Evolutionary conservation across 2,329 filamentous ascomycete species (phyloP).

Genomic region (Pyricularia sp.): DNA sequence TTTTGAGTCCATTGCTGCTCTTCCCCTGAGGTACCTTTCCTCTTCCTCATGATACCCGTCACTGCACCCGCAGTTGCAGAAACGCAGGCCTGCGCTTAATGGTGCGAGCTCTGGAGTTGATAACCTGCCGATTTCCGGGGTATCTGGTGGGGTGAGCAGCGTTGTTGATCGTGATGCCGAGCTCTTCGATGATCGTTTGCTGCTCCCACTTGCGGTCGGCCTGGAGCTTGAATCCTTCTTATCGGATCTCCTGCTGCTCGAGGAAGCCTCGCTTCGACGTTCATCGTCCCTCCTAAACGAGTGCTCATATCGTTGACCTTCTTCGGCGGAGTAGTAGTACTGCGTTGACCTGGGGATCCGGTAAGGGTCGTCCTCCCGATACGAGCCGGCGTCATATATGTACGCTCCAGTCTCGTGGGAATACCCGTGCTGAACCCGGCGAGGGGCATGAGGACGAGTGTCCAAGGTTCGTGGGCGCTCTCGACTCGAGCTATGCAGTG

Average conservation of each 20-base stretch:
- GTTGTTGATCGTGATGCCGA: background rate
- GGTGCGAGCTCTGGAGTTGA: slow-evolving; percentile 5
- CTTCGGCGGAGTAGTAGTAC: background rate
- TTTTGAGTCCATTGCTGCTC: slow-evolving; percentile 2
- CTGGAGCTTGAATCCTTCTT: slow-evolving; percentile 1
- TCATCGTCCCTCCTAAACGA: background rate
- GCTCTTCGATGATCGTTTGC: background rate
- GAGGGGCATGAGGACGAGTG: slow-evolving; percentile 2
- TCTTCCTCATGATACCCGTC: slow-evolving; percentile 4
- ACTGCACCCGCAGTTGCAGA: slow-evolving; percentile 5
- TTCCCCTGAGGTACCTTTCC: slow-evolving; percentile 1
- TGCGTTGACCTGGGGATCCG: background rate
- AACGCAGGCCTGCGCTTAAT: slow-evolving; percentile 3
- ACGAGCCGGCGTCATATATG: background rate
- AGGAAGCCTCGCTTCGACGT: background rate
- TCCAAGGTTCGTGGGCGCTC: background rate
- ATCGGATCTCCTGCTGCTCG: slow-evolving; percentile 3
- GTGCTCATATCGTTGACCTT: background rate
- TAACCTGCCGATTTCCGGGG: slow-evolving; percentile 2
- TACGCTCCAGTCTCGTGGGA: background rate
- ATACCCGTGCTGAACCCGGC: slow-evolving; percentile 4
- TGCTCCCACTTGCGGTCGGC: background rate
- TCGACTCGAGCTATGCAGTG: background rate
- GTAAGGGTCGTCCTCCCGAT: slow-evolving; percentile 4
- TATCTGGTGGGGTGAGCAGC: background rate